phyloP scores from a whole-genome alignment of 1,139 yeast species.

The Debaryomyces robertsiae region DNA sequence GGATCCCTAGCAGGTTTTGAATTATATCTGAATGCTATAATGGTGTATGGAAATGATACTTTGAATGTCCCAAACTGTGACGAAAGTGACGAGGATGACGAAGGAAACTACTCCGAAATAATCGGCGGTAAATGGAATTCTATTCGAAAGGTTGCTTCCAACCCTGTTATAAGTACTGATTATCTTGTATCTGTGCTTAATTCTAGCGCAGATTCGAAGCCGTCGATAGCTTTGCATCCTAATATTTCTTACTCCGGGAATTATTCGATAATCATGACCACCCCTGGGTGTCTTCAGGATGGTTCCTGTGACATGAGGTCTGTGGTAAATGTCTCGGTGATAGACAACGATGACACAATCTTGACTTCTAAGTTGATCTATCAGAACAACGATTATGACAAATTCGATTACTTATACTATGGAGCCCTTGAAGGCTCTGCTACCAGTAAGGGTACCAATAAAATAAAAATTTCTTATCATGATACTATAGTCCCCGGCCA shows the following conservation, averaged over 20 bases:
- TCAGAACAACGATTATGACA: constrained; percentile 78
- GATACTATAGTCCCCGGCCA: constrained; percentile 30
- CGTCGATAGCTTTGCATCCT: constrained; percentile 63
- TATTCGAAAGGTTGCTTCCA: constrained; percentile 23
- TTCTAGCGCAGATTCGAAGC: constrained; percentile 23
- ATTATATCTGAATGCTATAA: constrained; percentile 63
- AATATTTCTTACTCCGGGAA: constrained; percentile 74
- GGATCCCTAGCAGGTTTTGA: constrained; percentile 77
- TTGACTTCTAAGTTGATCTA: constrained; percentile 51
- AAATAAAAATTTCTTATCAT: constrained; percentile 48
- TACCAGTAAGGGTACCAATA: constrained; percentile 46
- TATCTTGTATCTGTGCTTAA: constrained; percentile 29
- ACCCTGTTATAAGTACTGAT: constrained; percentile 23
- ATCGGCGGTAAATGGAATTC: constrained; percentile 39
- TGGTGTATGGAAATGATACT: constrained; percentile 70
- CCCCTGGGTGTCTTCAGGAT: constrained; percentile 85
- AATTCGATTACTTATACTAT: constrained; percentile 74
- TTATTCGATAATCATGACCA: constrained; percentile 69
- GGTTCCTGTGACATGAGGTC: constrained; percentile 72
- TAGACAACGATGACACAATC: constrained; percentile 47
- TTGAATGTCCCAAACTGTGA: constrained; percentile 69
- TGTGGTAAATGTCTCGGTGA: constrained; percentile 73
- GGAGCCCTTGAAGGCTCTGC: constrained; percentile 64
- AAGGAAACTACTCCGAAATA: constrained; percentile 35
- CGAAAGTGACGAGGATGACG: constrained; percentile 28